phyloP scores from a whole-genome alignment of 805 yeast species.

The Spathaspora sp. region DNA sequence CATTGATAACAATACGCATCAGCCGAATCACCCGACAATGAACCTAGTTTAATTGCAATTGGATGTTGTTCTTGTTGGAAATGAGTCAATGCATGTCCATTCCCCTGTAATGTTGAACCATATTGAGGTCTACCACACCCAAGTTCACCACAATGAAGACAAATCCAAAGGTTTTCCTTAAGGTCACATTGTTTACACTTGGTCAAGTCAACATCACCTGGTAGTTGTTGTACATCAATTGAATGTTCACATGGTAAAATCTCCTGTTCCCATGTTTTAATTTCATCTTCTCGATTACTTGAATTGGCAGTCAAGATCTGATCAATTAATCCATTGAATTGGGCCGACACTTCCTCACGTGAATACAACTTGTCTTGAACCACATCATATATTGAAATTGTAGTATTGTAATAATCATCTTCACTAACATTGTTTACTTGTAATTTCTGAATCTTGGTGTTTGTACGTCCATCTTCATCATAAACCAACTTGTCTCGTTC shows the following conservation, averaged over 20 bases:
- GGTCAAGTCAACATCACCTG: conserved; percentile 34
- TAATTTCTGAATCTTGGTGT: conserved; percentile 55
- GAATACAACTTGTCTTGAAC: conserved; percentile 22
- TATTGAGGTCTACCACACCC: conserved; percentile 96
- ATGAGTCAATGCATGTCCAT: conserved; percentile 85
- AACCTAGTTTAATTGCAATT: conserved; percentile 87
- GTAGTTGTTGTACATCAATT: conserved; percentile 43
- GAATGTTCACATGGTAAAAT: conserved; percentile 79
- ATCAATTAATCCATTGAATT: conserved; percentile 30
- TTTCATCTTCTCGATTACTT: conserved; percentile 57
- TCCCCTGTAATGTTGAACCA: conserved; percentile 85
- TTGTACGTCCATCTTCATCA: conserved; percentile 21
- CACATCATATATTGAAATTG: conserved; percentile 39
- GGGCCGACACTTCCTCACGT: conserved; percentile 17
- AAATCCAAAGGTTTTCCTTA: conserved; percentile 82
- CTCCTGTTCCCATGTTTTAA: conserved; percentile 90
- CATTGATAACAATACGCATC: conserved; percentile 89
- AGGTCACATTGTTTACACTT: conserved; percentile 61
- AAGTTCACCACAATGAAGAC: conserved; percentile 83
- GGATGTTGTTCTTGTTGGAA: conserved; percentile 59
- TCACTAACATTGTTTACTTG: conserved; percentile 65
- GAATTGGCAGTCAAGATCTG: conserved; percentile 57
- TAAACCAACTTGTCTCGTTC: conserved; percentile 15
- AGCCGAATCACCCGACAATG: conserved; percentile 68
- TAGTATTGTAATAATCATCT: conserved; percentile 54